Percentiles rank a stretch among this genome's conserved stretches.
Evolutionary conservation across 208 protist species (phyloP).

Genomic region (Trypanosoma congolense): DNA sequence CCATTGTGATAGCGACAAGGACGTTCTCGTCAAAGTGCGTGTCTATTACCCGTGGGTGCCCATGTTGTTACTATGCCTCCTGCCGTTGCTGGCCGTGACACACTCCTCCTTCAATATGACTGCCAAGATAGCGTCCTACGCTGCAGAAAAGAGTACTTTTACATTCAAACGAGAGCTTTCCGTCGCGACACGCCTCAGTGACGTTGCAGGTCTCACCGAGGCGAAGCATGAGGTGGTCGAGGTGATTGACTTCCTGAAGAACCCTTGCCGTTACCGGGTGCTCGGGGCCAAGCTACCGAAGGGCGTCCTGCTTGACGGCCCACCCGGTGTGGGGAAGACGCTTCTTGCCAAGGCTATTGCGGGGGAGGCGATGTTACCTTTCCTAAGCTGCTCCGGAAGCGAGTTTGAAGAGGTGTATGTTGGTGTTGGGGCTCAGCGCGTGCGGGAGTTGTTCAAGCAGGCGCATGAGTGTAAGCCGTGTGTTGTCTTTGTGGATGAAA

Average conservation of each 20-base stretch:
- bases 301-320: conserved; percentile 85
- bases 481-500: conserved; percentile 98
- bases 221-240: conserved; percentile 96
- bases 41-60: conserved; percentile 75
- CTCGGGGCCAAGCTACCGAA: conserved; percentile 83
- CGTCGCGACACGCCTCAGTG: conserved; percentile 57
- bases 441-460: conserved; percentile 93
- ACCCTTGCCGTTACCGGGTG: conserved; percentile 64
- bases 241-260: conserved; percentile 95
- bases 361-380: conserved; percentile 87
- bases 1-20: conserved; percentile 49
- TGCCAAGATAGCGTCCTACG: conserved; percentile 23
- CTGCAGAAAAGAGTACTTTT: conserved; percentile 56
- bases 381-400: conserved; percentile 90
- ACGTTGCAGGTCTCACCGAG: conserved; percentile 92
- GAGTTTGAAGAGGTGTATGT: conserved; percentile 98
- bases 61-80: conserved; percentile 70
- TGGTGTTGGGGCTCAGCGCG: conserved; percentile 89
- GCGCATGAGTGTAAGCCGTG: conserved; percentile 93
- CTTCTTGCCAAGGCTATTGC: conserved; percentile 92
- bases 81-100: conserved; percentile 50
- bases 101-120: conserved; percentile 48
- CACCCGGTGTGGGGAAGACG: conserved; percentile 93
- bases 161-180: conserved; percentile 64
- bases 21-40: conserved; percentile 46